These are phyloP conservation scores for Phlyctochytrium arcticum DNA, from an alignment of 192 early-diverging fungal genomes.

Conservation along the genomic window DNA sequence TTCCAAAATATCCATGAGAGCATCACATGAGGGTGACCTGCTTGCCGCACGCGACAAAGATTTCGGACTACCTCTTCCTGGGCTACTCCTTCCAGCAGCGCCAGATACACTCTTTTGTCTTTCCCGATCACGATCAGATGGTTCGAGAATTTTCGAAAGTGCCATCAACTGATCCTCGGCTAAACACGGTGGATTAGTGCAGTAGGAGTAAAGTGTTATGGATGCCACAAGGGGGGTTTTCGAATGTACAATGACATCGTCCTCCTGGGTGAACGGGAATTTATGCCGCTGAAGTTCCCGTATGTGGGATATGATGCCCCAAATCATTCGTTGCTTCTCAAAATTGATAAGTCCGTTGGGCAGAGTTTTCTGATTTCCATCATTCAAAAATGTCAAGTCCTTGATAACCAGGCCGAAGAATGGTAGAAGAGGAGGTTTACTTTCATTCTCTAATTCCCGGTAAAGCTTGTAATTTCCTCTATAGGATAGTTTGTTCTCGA, in stretches of 20 bases:
- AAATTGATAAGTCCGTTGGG: slow-evolving; percentile 31
- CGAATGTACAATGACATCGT: neutral
- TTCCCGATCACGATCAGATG: slow-evolving; percentile 3
- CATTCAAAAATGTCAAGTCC: slow-evolving; percentile 37
- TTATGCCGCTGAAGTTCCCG: slow-evolving; percentile 13
- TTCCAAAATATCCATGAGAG: neutral
- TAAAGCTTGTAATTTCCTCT: slow-evolving; percentile 32
- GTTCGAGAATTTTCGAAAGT: slow-evolving; percentile 22
- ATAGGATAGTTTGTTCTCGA: slow-evolving; percentile 28
- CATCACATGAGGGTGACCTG: neutral
- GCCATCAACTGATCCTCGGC: slow-evolving; percentile 24
- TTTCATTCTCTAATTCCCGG: slow-evolving; percentile 26
- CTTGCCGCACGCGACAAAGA: neutral
- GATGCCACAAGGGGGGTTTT: neutral
- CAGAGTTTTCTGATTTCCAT: slow-evolving; percentile 26
- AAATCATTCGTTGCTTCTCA: slow-evolving; percentile 26
- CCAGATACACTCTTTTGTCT: neutral
- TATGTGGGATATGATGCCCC: neutral
- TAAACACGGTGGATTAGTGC: slow-evolving; percentile 16
- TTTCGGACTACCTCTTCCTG: neutral
- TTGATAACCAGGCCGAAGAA: slow-evolving; percentile 41
- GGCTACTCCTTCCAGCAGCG: no score
- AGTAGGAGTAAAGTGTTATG: slow-evolving; percentile 28
- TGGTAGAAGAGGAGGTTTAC: slow-evolving; percentile 28
- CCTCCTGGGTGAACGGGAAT: slow-evolving; percentile 27